Base-by-base conservation (phyloP, 768 basidiomycete genomes). In the Trametes coccinea region DNA sequence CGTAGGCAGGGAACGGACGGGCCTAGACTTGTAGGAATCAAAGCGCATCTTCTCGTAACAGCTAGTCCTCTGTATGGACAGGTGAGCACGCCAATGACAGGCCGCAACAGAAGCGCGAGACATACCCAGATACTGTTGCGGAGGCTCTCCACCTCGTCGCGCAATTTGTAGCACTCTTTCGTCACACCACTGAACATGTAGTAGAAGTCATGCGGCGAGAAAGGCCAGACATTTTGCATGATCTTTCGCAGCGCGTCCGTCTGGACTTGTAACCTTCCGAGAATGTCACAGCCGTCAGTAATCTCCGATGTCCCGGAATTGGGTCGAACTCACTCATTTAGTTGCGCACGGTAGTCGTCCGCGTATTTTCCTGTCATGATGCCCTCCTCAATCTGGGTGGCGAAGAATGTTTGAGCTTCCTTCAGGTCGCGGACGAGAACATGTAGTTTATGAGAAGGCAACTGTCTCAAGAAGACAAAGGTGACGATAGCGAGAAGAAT, bases 371-470 rank as follows among this genome's bases (percentile, higher is more conserved):
- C 54, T n/a, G 7, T 34, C 4, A 55, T 16, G 16, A 55, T 5
- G 43, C 54, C 54, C 44, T 55, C 43, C 29, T 55, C 54, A 2
- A 55, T 30, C 1, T 5, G 29, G 3, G 54, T 31, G 44, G 54
- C 41, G 29, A 55, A 55, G 31, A 31, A 46, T 10, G 54, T n/a
- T 30, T 55, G 54, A 4, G 54, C 54, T 34, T 55, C 54, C 34
- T 37, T 43, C n/a, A 55, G 34, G 22, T 55, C 44, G 33, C 33
- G 43, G 30, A 16, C 22, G 44, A 55, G 54, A 10, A 55, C 54
- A n/a, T 55, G 44, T 33, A 55, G 44, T 17, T 55, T 55, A 31
- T 55, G 54, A 46, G 54, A 55, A 14, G 54, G 54, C 44, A 55
- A n/a, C 7, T 55, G 54, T 34, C 54, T 39, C 30, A 55, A 43